Evolutionary conservation across 257 asterid species (phyloP).

Genomic region (Solanum acaule): DNA sequence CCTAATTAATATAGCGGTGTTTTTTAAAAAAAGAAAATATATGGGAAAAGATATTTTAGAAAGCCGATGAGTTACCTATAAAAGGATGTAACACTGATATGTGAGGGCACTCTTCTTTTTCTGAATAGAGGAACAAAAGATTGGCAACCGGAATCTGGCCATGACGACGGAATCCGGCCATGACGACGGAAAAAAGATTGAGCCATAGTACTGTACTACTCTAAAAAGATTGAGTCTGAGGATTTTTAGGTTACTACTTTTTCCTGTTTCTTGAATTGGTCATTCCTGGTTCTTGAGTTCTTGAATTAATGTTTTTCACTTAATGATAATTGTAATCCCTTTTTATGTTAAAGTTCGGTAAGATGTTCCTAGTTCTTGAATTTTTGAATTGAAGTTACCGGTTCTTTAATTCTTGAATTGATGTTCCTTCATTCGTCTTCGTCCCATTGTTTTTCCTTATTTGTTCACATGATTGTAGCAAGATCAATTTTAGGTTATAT

Average conservation of each 20-base stretch:
- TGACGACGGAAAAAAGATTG: no score
- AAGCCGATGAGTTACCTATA: neutral
- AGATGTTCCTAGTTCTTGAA: neutral
- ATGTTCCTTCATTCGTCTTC: neutral
- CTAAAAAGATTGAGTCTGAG: no score
- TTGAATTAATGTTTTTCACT: neutral
- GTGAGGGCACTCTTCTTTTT: neutral
- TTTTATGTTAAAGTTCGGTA: neutral
- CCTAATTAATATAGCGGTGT: neutral
- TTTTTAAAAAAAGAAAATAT: no score
- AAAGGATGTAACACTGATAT: neutral
- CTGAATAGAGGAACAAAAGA: neutral
- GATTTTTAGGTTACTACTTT: neutral
- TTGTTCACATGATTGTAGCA: neutral
- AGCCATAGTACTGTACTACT: no score
- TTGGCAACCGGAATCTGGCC: neutral
- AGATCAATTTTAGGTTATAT: neutral
- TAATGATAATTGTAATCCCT: neutral
- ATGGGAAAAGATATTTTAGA: neutral
- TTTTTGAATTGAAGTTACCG: no score
- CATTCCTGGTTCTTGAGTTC: no score
- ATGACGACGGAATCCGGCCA: no score
- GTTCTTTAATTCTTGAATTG: no score
- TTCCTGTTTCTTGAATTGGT: no score
- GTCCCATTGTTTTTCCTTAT: neutral